Percentiles rank a stretch among this genome's conserved stretches.
Conservation (phyloP, 2,329 filamentous ascomycete genomes). For the Penicillium sp. region DNA sequence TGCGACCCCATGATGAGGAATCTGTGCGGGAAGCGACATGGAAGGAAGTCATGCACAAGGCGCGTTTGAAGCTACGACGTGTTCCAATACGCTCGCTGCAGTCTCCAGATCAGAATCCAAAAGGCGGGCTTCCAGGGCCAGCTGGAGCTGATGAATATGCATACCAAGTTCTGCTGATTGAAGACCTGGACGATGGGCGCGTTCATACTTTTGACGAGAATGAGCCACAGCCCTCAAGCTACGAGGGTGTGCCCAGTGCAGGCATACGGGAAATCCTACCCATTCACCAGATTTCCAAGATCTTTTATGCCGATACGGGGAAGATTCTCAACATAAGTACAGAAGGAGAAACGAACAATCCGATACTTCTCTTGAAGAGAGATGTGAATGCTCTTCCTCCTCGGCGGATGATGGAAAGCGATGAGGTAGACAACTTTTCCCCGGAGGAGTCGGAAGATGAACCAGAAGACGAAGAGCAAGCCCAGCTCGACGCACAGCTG, state of each 20-base stretch:
- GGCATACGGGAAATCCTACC: constrained; percentile 69
- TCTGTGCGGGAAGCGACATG: constrained; percentile 71
- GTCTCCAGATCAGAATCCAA: constrained; percentile 13
- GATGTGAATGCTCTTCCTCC: constrained; percentile 66
- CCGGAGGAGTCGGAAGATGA: constrained; percentile 35
- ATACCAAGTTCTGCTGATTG: constrained; percentile 79
- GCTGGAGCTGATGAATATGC: constrained; percentile 64
- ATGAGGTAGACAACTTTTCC: constrained; percentile 38
- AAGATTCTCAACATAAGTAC: constrained; percentile 81
- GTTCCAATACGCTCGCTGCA: constrained; percentile 59
- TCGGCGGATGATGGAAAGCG: constrained; percentile 57
- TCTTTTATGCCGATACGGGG: constrained; percentile 90
- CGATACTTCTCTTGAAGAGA: constrained; percentile 72
- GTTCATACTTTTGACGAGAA: constrained; percentile 67
- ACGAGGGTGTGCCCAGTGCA: constrained; percentile 61
- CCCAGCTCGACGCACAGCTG: constrained; percentile 42
- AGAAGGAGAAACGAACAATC: constrained; percentile 69
- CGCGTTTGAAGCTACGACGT: constrained; percentile 75
- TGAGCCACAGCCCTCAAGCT: constrained; percentile 57
- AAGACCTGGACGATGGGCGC: constrained; percentile 74
- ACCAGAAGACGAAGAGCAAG: constrained; percentile 43
- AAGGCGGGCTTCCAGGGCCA: constrained; percentile 38
- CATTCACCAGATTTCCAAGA: constrained; percentile 77
- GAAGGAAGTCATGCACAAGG: constrained; percentile 97
- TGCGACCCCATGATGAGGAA: constrained; percentile 58